phyloP scores from a whole-genome alignment of 1,284 basidiomycete species.

The Naganishia sp. region DNA sequence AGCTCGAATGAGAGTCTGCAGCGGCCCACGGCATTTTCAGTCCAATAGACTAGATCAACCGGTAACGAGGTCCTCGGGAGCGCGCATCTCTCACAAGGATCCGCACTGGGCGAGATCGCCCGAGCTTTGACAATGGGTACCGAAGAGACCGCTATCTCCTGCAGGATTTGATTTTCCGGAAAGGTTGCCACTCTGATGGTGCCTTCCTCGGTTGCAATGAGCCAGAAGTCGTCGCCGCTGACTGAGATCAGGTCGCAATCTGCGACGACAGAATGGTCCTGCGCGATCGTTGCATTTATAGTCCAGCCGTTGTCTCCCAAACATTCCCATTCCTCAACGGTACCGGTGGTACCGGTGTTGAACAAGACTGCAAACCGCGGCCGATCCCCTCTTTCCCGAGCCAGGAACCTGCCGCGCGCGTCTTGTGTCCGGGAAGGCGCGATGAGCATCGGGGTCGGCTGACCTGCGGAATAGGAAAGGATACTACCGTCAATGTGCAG shows the following conservation, averaged over 20 bases:
- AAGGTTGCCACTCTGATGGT: conserved; percentile 2
- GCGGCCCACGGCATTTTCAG: conserved; percentile 4
- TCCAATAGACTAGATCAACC: conserved; percentile 10
- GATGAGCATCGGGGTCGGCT: background rate
- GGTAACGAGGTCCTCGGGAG: conserved; percentile 1
- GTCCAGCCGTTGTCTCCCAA: background rate
- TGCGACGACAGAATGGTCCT: background rate
- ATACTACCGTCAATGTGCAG: conserved; percentile 9
- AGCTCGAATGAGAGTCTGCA: conserved; percentile 8
- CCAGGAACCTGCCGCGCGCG: background rate
- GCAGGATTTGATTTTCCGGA: conserved; percentile 14
- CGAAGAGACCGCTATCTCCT: conserved; percentile 1
- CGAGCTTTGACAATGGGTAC: conserved; percentile 10
- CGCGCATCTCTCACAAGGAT: conserved; percentile 10
- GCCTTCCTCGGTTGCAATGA: background rate
- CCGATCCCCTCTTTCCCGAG: background rate
- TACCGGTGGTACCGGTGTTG: background rate
- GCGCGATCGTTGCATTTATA: background rate
- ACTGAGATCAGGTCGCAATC: conserved; percentile 1
- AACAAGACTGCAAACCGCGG: conserved; percentile 5
- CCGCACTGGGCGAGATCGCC: background rate
- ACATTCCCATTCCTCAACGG: conserved; percentile 18
- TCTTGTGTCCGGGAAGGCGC: background rate
- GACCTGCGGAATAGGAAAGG: background rate
- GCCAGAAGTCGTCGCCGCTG: conserved; percentile 15